Conservation (phyloP, 2,329 filamentous ascomycete genomes). For the Penicillium fuscoglaucum region DNA sequence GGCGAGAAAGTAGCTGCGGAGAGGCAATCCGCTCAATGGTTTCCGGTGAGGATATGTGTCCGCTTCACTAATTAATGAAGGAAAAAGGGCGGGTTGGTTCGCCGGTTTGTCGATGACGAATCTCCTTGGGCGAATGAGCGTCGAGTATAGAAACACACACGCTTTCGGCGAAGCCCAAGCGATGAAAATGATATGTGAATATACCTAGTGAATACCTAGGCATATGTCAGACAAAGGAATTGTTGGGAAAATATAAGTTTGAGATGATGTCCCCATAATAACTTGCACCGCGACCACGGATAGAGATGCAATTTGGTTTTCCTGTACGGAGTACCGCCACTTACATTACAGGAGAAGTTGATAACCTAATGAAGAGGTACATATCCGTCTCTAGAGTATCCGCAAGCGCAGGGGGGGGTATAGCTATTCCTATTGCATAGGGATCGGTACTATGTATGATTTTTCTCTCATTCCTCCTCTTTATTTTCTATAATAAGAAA, state of each 20-base stretch:
- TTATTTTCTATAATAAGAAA: neutral
- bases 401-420: neutral
- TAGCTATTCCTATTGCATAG: neutral
- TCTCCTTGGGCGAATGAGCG: slow-evolving; percentile 29
- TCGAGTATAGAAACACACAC: slow-evolving; percentile 24
- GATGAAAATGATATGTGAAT: neutral
- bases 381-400: neutral
- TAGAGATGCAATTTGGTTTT: neutral
- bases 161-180: slow-evolving; percentile 4
- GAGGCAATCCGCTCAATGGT: slow-evolving; percentile 3
- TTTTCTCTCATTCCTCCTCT: neutral
- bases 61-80: neutral
- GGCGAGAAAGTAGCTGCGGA: neutral
- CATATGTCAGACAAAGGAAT: neutral
- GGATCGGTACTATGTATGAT: neutral
- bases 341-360: slow-evolving; percentile 4
- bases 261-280: neutral
- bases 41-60: slow-evolving; percentile 8
- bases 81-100: slow-evolving; percentile 6
- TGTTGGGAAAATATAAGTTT: neutral
- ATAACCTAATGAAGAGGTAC: too few relatives aligned
- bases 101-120: slow-evolving; percentile 33
- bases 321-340: neutral
- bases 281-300: neutral
- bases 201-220: neutral